Evolutionary conservation across 2,329 filamentous ascomycete species (phyloP), one percentile per base, ranked within the genome.

Genomic region (Decorospora gaudefroyi): DNA sequence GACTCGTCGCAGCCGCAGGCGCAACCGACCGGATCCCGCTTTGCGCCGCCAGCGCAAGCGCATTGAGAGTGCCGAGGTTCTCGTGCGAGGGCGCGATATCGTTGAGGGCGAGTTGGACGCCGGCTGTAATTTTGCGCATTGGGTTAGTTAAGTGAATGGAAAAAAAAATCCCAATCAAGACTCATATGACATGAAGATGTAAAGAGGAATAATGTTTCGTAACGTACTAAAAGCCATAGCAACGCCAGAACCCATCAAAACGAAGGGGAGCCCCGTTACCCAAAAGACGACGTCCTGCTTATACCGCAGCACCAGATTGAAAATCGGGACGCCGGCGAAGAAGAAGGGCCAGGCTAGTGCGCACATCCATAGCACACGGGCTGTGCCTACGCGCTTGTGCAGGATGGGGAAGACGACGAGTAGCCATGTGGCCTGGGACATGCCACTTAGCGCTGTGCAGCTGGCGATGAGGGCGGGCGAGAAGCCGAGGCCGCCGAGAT

Each of bases 101-200:
- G 66, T 92, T 92, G 21, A 92, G 62, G 0, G 83, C 82, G 6
- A 92, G 81, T 72, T 91, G 87, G 1, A 85, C 78, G 1, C 77
- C 83, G 0, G 86, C 72, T 74, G 31, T n/a, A n/a, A n/a, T n/a
- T n/a, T n/a, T n/a, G n/a, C n/a, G n/a, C n/a, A n/a, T n/a, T n/a
- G n/a, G n/a, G n/a, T n/a, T n/a, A n/a, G n/a, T n/a, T n/a, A n/a
- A n/a, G n/a, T n/a, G n/a, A n/a, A n/a, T n/a, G n/a, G n/a, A n/a
- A n/a, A n/a, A n/a, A n/a, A n/a, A n/a, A n/a, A n/a, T n/a, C n/a
- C n/a, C n/a, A n/a, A n/a, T n/a, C n/a, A n/a, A n/a, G n/a, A n/a
- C n/a, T n/a, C n/a, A n/a, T n/a, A n/a, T n/a, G n/a, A n/a, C n/a
- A n/a, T n/a, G n/a, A n/a, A n/a, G n/a, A n/a, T n/a, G n/a, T n/a